Evolutionary conservation across 2,329 filamentous ascomycete species (phyloP), one percentile per base, ranked within the genome.

Genomic region (Aspergillus tubingensis): DNA sequence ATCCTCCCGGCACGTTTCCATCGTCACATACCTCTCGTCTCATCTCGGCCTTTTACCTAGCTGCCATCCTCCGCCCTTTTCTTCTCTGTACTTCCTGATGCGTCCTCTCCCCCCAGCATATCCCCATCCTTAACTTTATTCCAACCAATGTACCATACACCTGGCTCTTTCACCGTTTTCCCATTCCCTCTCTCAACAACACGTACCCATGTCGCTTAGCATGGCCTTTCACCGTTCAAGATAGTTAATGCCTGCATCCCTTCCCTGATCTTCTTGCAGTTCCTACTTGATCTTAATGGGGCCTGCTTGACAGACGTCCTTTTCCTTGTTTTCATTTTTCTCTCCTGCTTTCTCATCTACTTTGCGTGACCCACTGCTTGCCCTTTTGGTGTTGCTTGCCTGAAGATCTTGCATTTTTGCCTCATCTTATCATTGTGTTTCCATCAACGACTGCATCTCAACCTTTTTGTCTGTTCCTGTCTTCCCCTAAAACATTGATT

Each of bases 41-140:
- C 25, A 36, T 23, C 23, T 13, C 61, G 51, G 57, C 57, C 38
- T 44, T 54, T 43, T 59, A 49, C 51, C 32, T 58, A 49, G 13
- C 32, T 62, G 10, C 57, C 54, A 43, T 44, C 61, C 52, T 59
- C 30, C 41, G 21, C 21, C 56, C 41, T 61, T 54, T 60, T 55
- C 39, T 55, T 19, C 51, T 38, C 36, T 58, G 43, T 39, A 39
- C 25, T 59, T 58, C 57, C 38, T 51, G 39, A 59, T 53, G 19
- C 13, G 39, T 53, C 32, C 32, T 11, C 11, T 23, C 19, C 39
- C 25, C 50, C 36, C 39, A 39, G 51, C 51, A 41, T 41, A 39
- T 17, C n/a, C 21, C 21, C 11, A 17, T 36, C 21, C 25, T 44
- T 41, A 55, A 55, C 41, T 25, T 47, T 55, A 27, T 27, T 27